Evolutionary conservation across 2,329 filamentous ascomycete genomes (phyloP).

Genomic region (Cladobotryum protrusum): DNA sequence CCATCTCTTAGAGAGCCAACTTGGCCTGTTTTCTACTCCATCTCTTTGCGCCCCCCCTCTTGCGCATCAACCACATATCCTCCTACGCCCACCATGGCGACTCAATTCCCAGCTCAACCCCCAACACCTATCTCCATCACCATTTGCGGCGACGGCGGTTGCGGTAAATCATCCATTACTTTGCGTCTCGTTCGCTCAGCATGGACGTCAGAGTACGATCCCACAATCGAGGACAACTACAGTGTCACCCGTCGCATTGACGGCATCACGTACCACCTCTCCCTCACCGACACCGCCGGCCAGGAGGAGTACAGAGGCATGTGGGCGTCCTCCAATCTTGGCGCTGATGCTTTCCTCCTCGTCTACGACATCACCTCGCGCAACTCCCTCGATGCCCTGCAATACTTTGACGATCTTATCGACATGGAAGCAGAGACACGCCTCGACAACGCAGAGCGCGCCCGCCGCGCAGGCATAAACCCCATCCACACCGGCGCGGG

Average conservation of each 20-base stretch:
- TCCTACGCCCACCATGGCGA: not conserved
- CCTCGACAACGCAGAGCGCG: conserved; percentile 54
- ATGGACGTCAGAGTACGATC: conserved; percentile 80
- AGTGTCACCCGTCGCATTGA: conserved; percentile 74
- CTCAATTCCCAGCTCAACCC: not conserved
- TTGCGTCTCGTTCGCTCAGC: conserved; percentile 73
- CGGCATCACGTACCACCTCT: conserved; percentile 72
- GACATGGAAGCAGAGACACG: conserved; percentile 72
- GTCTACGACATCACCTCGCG: conserved; percentile 79
- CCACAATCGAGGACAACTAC: conserved; percentile 79
- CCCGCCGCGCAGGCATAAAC: conserved; percentile 37
- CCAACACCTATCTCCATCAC: conserved; percentile 64
- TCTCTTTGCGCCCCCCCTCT: not conserved
- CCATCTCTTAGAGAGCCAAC: too few species aligned
- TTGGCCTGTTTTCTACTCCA: not conserved
- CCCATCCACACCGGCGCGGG: conserved; percentile 22
- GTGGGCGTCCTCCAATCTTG: conserved; percentile 74
- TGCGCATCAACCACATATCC: not conserved
- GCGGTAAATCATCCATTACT: conserved; percentile 80
- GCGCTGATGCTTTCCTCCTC: conserved; percentile 75
- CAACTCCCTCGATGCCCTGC: conserved; percentile 62
- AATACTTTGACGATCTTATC: conserved; percentile 77
- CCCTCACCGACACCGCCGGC: conserved; percentile 78
- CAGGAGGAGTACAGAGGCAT: conserved; percentile 86
- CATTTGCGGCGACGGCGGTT: conserved; percentile 80